Percentiles rank a stretch among this genome's conserved stretches.
Evolutionary conservation across 345 rosid genomes (phyloP).

Genomic region (Eucalyptus erythrocorys): DNA sequence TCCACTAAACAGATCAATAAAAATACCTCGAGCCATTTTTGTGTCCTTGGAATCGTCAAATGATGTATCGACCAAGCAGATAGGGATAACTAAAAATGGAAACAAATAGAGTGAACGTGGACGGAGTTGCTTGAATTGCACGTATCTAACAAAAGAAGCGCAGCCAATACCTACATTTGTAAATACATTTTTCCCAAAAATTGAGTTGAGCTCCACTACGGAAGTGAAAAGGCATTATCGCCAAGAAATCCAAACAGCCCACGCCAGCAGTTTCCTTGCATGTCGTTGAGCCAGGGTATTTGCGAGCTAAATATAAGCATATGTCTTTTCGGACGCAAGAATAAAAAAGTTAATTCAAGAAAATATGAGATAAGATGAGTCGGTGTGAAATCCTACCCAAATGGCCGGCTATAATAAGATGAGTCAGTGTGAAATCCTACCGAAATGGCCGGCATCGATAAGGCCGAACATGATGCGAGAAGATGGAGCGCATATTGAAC

Average conservation of each 20-base stretch:
- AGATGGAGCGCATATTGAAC: too few relatives aligned
- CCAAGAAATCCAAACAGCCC: not conserved
- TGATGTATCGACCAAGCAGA: not conserved
- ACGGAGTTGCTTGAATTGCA: not conserved
- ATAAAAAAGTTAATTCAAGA: not conserved
- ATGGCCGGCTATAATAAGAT: too few relatives aligned
- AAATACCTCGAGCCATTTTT: not conserved
- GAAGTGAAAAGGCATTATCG: not conserved
- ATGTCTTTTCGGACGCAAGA: not conserved
- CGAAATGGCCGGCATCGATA: not conserved
- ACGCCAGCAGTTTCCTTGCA: fast-evolving
- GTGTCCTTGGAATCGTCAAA: not conserved
- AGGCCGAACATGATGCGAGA: fast-evolving
- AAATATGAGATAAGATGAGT: not conserved
- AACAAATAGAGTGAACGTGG: not conserved
- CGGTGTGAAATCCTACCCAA: not conserved
- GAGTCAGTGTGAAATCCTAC: too few relatives aligned
- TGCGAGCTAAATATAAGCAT: not conserved
- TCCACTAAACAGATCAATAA: not conserved
- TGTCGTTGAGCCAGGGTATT: not conserved
- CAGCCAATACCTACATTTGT: not conserved
- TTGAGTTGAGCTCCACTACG: not conserved
- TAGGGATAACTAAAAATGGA: not conserved
- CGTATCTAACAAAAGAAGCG: not conserved
- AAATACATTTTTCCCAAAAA: not conserved